Percentiles rank a stretch among this genome's conserved stretches.
Conservation (phyloP, 768 basidiomycete genomes). For the Amylocystis lapponica region DNA sequence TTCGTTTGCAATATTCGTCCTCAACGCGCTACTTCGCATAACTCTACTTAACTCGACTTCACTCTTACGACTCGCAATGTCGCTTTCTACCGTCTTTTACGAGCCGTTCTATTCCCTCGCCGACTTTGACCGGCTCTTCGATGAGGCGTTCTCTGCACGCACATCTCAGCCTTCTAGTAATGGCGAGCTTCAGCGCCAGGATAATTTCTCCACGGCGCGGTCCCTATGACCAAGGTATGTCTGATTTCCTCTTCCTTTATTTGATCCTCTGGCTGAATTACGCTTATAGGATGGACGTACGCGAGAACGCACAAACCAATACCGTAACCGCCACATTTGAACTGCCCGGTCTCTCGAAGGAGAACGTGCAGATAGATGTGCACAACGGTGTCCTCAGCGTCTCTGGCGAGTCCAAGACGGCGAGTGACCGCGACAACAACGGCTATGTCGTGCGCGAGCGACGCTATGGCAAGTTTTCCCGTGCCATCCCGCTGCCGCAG, state of each 20-base stretch:
- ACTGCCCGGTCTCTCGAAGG: slow-evolving; percentile 47
- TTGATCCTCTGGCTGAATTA: neutral
- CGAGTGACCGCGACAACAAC: slow-evolving; percentile 27
- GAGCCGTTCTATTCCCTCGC: slow-evolving; percentile 34
- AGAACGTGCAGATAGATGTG: slow-evolving; percentile 42
- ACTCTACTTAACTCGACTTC: neutral
- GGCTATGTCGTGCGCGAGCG: slow-evolving; percentile 42
- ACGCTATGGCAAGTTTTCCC: slow-evolving; percentile 41
- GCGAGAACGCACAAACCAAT: slow-evolving; percentile 37
- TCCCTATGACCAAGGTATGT: slow-evolving; percentile 15
- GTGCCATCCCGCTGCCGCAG: slow-evolving; percentile 41
- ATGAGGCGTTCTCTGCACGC: slow-evolving; percentile 31
- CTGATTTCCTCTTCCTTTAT: neutral
- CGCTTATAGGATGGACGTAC: slow-evolving; percentile 38
- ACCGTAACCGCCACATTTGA: slow-evolving; percentile 48
- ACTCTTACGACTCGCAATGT: slow-evolving; percentile 18
- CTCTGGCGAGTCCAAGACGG: slow-evolving; percentile 35
- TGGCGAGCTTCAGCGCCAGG: slow-evolving; percentile 5
- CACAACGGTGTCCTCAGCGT: slow-evolving; percentile 42
- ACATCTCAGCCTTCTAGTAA: neutral
- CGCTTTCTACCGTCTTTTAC: slow-evolving; percentile 33
- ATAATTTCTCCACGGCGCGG: slow-evolving; percentile 1
- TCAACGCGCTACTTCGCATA: no score
- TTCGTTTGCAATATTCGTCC: no score
- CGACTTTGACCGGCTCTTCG: slow-evolving; percentile 39